These are phyloP conservation scores for Xerocomellus amylosporus DNA, from an alignment of 768 basidiomycete genomes.

Conservation along the genomic window DNA sequence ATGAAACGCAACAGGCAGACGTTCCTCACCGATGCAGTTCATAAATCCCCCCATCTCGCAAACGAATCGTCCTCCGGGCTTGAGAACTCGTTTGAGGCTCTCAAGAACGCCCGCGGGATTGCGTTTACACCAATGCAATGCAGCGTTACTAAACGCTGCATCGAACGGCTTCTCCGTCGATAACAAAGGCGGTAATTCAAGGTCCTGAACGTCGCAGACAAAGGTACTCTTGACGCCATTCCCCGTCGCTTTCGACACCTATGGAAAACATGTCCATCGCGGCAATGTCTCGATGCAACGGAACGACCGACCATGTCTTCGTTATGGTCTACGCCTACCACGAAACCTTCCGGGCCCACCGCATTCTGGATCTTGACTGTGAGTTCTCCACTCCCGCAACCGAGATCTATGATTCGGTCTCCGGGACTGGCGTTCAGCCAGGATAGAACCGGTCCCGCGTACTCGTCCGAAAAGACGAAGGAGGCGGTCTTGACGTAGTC, in stretches of 20 bases:
- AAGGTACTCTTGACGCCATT: constrained; percentile 48
- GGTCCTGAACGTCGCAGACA: constrained; percentile 52
- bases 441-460: constrained; percentile 52
- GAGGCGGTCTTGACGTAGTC: constrained; percentile 61
- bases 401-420: constrained; percentile 71
- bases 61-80: constrained; percentile 66
- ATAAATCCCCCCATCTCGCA: constrained; percentile 77
- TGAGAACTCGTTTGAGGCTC: constrained; percentile 58
- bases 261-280: background rate
- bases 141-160: constrained; percentile 77
- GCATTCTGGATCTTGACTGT: constrained; percentile 53
- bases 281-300: background rate
- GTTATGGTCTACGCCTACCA: constrained; percentile 70
- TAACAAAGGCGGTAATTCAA: constrained; percentile 35
- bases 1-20: background rate
- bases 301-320: constrained; percentile 62
- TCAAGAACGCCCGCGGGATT: constrained; percentile 64
- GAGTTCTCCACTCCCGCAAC: constrained; percentile 82
- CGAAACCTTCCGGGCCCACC: constrained; percentile 51
- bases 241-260: constrained; percentile 54
- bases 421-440: constrained; percentile 63
- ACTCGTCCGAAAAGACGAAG: constrained; percentile 61
- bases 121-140: constrained; percentile 82
- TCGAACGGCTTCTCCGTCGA: constrained; percentile 50
- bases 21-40: constrained; percentile 58